Base-by-base conservation (phyloP, 1,284 basidiomycete genomes). In the Irpex lacteus region DNA sequence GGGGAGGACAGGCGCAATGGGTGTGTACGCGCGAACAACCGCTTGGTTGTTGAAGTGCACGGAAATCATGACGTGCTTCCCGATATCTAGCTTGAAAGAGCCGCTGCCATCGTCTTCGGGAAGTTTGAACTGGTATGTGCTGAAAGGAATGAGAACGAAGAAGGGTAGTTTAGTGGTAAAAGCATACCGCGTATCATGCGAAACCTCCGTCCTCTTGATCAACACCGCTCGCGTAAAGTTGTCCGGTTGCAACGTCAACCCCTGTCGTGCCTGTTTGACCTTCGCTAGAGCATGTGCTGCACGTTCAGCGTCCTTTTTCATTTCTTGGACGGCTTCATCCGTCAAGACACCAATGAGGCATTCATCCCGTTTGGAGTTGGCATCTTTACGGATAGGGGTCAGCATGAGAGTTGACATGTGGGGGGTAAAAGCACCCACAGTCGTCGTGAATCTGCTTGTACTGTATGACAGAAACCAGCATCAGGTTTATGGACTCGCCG, bases 11-110 rank as follows among this genome's bases (percentile, higher is more conserved):
- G 71, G 71, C 1, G 65, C 55, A 3, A 67, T 62, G 19, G 71
- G 71, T 0, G 70, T 71, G 60, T 73, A 73, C 21, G 67, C 61
- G 4, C 71, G 68, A 57, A 69, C 38, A 19, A 70, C 70, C 1
- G 69, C 69, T 49, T 70, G 67, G 58, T 73, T 69, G 56, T 68
- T 62, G 59, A 71, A 73, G 61, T 73, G 71, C 7, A 73, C 56
- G 5, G 70, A 63, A 37, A 65, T 11, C 57, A 62, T 37, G 18
- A 71, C 62, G 56, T 72, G 71, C 32, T 69, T 65, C 3, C 71
- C 70, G 21, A 72, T 58, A 5, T 70, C 70, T 5, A 72, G 64
- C 3, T 68, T 68, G n/a, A 72, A 66, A 2, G 40, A 21, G 37
- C 47, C 60, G 13, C 70, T 67, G 32, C 67, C 57, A 1, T 40